Percentiles rank a stretch among this genome's conserved stretches.
phyloP scores from a whole-genome alignment of 441 rosid genomes.

The Viola pubescens region DNA sequence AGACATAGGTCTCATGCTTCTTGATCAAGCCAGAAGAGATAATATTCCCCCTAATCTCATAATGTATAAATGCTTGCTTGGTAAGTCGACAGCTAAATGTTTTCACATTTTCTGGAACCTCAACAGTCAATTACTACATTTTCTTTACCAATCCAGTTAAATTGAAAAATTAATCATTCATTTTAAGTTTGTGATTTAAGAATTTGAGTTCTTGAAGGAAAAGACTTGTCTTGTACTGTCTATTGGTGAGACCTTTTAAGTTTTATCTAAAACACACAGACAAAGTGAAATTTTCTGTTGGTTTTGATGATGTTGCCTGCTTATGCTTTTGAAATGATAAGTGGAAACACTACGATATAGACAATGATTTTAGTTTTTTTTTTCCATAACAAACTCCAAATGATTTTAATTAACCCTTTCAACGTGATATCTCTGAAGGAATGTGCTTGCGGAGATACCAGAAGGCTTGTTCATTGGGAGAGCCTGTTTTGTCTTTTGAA shows the following conservation, averaged over 20 bases:
- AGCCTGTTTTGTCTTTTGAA: constrained; percentile 54
- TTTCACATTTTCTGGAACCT: no score
- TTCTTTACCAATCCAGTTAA: no score
- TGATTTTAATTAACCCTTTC: constrained; percentile 10
- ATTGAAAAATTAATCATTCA: no score
- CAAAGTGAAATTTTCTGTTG: no score
- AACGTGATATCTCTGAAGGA: constrained; percentile 33
- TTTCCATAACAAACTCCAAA: constrained; percentile 2
- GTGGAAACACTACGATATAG: no score
- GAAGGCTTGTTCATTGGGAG: constrained; percentile 53
- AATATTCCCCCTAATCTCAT: constrained; percentile 49
- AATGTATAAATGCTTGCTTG: constrained; percentile 65
- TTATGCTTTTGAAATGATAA: not conserved
- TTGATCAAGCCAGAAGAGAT: constrained; percentile 64
- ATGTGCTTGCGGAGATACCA: constrained; percentile 64
- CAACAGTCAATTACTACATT: no score
- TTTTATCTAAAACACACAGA: no score
- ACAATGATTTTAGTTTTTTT: not conserved
- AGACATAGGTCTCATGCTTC: constrained; percentile 53
- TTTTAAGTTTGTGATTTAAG: no score
- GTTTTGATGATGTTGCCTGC: not conserved
- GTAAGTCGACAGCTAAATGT: constrained; percentile 32
- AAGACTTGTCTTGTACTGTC: no score
- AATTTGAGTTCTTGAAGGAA: no score
- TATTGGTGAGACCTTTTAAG: no score